Percentiles rank a stretch among this genome's conserved stretches.
Conservation (phyloP, 1,284 basidiomycete species). For the Apiotrichum laibachii region DNA sequence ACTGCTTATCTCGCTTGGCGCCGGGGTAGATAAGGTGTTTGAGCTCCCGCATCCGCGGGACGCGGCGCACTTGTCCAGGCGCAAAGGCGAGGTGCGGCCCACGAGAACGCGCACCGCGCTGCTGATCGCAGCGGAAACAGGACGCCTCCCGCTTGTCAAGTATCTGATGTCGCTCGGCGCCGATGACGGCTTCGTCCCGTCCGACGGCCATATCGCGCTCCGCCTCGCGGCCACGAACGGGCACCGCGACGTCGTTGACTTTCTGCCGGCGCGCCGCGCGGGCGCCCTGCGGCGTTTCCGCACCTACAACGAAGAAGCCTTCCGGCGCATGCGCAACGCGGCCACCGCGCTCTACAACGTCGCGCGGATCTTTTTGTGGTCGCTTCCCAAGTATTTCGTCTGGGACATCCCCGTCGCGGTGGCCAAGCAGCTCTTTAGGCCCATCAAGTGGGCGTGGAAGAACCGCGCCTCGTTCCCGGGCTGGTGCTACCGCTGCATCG, state of each 20-base stretch:
- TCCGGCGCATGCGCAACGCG: background rate
- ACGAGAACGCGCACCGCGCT: constrained; percentile 58
- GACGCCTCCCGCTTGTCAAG: constrained; percentile 60
- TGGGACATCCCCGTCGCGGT: background rate
- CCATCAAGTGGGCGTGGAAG: background rate
- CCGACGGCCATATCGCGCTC: constrained; percentile 20
- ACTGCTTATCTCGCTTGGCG: constrained; percentile 8
- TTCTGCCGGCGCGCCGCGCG: constrained; percentile 10
- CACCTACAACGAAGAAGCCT: background rate
- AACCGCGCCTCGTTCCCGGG: background rate
- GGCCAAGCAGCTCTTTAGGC: background rate
- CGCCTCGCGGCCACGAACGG: constrained; percentile 8
- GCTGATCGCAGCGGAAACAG: constrained; percentile 78
- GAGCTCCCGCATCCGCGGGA: too few species aligned
- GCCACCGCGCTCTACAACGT: background rate
- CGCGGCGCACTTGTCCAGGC: too few species aligned
- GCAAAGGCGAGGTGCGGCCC: too few species aligned
- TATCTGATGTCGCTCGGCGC: constrained; percentile 65
- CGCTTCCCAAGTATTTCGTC: background rate
- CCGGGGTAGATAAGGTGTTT: background rate
- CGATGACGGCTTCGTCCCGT: constrained; percentile 46
- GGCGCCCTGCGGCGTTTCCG: constrained; percentile 10
- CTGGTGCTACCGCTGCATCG: background rate
- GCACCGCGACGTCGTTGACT: constrained; percentile 10
- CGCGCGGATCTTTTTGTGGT: background rate